Percentiles rank a stretch among this genome's conserved stretches.
phyloP scores from a whole-genome alignment of 1,139 yeast species.

The Geotrichum fermentans region DNA sequence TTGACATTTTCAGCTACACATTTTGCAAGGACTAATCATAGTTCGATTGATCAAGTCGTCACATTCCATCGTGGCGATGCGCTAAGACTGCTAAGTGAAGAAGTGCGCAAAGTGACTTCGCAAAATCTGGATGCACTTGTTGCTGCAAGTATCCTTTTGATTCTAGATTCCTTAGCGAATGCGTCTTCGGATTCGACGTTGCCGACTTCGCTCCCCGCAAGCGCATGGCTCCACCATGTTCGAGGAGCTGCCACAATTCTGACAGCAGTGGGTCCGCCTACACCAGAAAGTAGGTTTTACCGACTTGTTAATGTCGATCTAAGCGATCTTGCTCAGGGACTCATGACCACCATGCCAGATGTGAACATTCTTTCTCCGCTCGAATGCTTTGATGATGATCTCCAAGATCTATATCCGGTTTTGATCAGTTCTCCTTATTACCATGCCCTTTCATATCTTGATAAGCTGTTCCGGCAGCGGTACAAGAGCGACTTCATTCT shows the following conservation, averaged over 20 bases:
- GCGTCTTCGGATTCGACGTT: constrained; percentile 57
- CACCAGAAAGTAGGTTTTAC: constrained; percentile 50
- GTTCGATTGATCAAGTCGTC: constrained; percentile 59
- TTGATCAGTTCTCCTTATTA: constrained; percentile 78
- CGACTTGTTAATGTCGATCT: constrained; percentile 53
- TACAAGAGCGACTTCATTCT: constrained; percentile 80
- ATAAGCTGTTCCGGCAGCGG: constrained; percentile 71
- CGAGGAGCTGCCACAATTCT: constrained; percentile 94
- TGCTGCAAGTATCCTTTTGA: constrained; percentile 81
- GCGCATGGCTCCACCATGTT: constrained; percentile 95
- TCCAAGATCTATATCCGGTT: constrained; percentile 81
- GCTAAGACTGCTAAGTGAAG: constrained; percentile 69
- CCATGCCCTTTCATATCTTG: constrained; percentile 78
- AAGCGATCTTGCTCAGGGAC: constrained; percentile 52
- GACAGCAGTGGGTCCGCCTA: constrained; percentile 91
- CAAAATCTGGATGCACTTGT: constrained; percentile 90
- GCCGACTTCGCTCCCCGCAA: constrained; percentile 63
- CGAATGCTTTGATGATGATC: constrained; percentile 81
- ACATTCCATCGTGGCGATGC: constrained; percentile 89
- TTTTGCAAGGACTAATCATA: constrained; percentile 52
- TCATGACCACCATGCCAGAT: constrained; percentile 8
- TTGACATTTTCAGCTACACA: constrained; percentile 91
- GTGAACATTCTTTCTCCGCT: constrained; percentile 39
- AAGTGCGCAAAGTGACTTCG: constrained; percentile 73
- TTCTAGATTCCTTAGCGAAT: constrained; percentile 90